Evolutionary conservation across 768 basidiomycete genomes (phyloP), one percentile per base, ranked within the genome.

Genomic region (Agaricus blazei): DNA sequence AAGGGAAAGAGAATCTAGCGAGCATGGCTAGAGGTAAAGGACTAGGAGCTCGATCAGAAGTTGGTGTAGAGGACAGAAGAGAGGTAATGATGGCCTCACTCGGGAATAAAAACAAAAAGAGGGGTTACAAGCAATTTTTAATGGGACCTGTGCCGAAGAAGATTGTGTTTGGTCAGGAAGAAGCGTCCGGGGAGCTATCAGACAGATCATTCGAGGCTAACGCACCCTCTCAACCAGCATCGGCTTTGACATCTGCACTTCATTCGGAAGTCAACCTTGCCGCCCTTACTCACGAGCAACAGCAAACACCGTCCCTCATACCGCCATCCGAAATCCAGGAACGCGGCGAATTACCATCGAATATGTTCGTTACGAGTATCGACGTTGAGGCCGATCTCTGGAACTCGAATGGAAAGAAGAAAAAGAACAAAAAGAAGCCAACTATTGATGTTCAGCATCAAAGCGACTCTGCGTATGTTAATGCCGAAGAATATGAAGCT

Each of bases 31-130:
- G 58, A 50, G 58, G 63, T 8, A 59, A 47, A 37, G 55, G 63
- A 23, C 54, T 48, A 11, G 63, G 19, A 23, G 58, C 27, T 15
- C 51, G n/a, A 59, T 51, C n/a, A 49, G 52, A 48, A 14, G 43
- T 7, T 26, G 54, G 9, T 50, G 31, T 11, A 29, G 51, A 29
- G 50, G 42, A 50, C 37, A 54, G 34, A 56, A 40, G 42, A 54
- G 53, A 47, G 43, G 57, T 74, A 44, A 64, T 72, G 67, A 79
- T 83, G 80, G 72, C 79, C 41, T 80, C 80, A 0, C 67, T 88
- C 23, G 74, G 80, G 43, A 90, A 87, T 65, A 89, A 87, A 68
- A 90, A 88, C 67, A 90, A 90, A 67, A 81, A 79, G 44, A 85
- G 80, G 55, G 83, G 82, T 19, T 88, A 85, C 68, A 83, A 77